Evolutionary conservation across 2,329 filamentous ascomycete genomes (phyloP).

Genomic region (Pyrenochaeta sp.): DNA sequence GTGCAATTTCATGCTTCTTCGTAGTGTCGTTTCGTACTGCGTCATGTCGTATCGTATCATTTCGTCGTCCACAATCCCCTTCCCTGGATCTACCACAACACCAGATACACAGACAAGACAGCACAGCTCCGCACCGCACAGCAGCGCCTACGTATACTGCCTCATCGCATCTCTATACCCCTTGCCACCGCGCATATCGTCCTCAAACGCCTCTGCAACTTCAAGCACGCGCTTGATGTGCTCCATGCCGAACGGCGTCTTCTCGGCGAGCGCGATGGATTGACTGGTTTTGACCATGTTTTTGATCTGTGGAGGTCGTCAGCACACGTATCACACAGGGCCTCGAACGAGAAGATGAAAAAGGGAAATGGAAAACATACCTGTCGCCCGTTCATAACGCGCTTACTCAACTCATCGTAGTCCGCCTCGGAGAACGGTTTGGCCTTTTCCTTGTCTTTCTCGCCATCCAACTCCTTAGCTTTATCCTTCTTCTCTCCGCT

Average conservation of each 20-base stretch:
- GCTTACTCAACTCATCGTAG: slow-evolving; percentile 69
- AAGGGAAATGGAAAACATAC: slow-evolving; percentile 47
- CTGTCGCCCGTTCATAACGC: slow-evolving; percentile 73
- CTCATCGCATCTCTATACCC: slow-evolving; percentile 87
- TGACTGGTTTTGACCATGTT: slow-evolving; percentile 86
- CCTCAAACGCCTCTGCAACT: slow-evolving; percentile 81
- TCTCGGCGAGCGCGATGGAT: slow-evolving; percentile 79
- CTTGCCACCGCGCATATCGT: slow-evolving; percentile 79
- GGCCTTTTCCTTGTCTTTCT: slow-evolving; percentile 6
- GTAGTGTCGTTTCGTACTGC: too few species aligned
- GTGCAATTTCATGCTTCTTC: too few species aligned
- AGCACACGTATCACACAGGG: slow-evolving; percentile 4
- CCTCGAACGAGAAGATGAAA: neutral
- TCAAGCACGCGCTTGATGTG: slow-evolving; percentile 86
- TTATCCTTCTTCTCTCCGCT: slow-evolving; percentile 64
- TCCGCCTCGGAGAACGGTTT: slow-evolving; percentile 71
- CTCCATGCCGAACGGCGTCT: slow-evolving; percentile 73
- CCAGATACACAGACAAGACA: neutral
- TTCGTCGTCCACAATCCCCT: too few species aligned
- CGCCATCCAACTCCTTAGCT: slow-evolving; percentile 1
- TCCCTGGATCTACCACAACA: too few species aligned
- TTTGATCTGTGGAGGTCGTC: slow-evolving; percentile 71
- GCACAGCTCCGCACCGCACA: neutral
- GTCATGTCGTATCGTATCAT: too few species aligned
- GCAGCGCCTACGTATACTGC: slow-evolving; percentile 67